Percentiles rank a stretch among this genome's conserved stretches.
phyloP scores from a whole-genome alignment of 805 yeast species.

The Candida michaelii region DNA sequence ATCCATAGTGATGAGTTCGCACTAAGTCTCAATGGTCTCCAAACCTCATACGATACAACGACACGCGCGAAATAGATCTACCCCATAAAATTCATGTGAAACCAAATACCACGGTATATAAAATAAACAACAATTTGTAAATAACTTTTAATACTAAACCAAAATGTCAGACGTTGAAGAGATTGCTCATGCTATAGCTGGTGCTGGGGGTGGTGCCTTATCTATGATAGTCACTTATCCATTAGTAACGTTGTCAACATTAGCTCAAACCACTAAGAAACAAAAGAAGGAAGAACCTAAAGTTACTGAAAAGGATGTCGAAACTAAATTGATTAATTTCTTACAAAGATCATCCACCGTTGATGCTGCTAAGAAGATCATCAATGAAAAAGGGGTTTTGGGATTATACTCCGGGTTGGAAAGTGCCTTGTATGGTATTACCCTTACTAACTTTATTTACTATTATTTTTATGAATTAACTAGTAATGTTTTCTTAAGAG shows the following conservation, averaged over 20 bases:
- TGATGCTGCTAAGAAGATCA: conserved; percentile 40
- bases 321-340: conserved; percentile 7
- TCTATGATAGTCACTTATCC: conserved; percentile 90
- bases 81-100: conserved; percentile 10
- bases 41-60: background rate
- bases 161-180: conserved; percentile 42
- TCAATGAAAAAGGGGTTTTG: conserved; percentile 56
- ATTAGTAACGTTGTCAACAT: conserved; percentile 78
- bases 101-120: conserved; percentile 3
- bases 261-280: conserved; percentile 70
- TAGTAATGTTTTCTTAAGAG: conserved; percentile 43
- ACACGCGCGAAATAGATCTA: conserved; percentile 1
- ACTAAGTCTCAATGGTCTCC: background rate
- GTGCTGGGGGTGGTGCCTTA: conserved; percentile 90
- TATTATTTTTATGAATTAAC: conserved; percentile 87
- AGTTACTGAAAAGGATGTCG: conserved; percentile 1
- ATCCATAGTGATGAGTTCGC: conserved; percentile 4
- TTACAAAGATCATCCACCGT: conserved; percentile 15
- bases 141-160: background rate
- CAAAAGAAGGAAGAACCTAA: conserved; percentile 19
- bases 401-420: conserved; percentile 86
- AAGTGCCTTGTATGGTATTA: conserved; percentile 82
- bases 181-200: conserved; percentile 88
- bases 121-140: conserved; percentile 1
- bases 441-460: conserved; percentile 83